phyloP scores from a whole-genome alignment of 2,329 filamentous ascomycete genomes.

The Dactylellina cionopaga region DNA sequence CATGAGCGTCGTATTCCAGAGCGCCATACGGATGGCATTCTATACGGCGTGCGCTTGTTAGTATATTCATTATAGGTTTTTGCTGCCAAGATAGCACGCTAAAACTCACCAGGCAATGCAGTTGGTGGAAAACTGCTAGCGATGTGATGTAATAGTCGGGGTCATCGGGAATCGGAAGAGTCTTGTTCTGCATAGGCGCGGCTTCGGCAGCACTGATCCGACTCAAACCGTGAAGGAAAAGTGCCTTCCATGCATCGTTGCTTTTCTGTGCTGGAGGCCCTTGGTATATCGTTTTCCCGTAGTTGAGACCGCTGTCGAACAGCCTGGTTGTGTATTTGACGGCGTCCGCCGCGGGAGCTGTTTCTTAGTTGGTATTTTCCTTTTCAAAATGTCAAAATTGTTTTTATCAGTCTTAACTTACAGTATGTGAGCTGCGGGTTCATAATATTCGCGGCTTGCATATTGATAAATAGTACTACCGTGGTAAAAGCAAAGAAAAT shows the following conservation, averaged over 20 bases:
- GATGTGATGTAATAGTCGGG: constrained; percentile 20
- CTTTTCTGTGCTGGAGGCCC: constrained; percentile 17
- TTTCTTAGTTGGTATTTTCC: not conserved
- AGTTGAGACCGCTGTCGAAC: constrained; percentile 22
- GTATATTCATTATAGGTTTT: not conserved
- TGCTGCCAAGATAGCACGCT: not conserved
- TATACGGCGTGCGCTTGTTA: not conserved
- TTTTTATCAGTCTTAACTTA: not conserved
- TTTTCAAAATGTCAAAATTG: not conserved
- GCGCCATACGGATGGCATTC: constrained; percentile 23
- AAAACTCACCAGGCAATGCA: constrained; percentile 21
- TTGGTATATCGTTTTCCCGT: constrained; percentile 22
- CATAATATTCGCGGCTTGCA: not conserved
- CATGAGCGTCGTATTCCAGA: constrained; percentile 16
- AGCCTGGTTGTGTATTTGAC: constrained; percentile 16
- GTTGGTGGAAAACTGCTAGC: constrained; percentile 22
- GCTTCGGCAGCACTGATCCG: constrained; percentile 17
- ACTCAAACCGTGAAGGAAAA: constrained; percentile 17
- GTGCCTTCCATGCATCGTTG: constrained; percentile 15
- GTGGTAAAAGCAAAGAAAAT: constrained; percentile 17
- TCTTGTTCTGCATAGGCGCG: constrained; percentile 24
- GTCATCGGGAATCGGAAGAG: constrained; percentile 19
- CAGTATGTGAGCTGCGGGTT: constrained; percentile 22
- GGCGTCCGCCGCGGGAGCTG: constrained; percentile 12
- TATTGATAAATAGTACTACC: constrained; percentile 10